Base-by-base conservation (phyloP, 495 filamentous ascomycete species). In the Friedmanniomyces endolithicus region DNA sequence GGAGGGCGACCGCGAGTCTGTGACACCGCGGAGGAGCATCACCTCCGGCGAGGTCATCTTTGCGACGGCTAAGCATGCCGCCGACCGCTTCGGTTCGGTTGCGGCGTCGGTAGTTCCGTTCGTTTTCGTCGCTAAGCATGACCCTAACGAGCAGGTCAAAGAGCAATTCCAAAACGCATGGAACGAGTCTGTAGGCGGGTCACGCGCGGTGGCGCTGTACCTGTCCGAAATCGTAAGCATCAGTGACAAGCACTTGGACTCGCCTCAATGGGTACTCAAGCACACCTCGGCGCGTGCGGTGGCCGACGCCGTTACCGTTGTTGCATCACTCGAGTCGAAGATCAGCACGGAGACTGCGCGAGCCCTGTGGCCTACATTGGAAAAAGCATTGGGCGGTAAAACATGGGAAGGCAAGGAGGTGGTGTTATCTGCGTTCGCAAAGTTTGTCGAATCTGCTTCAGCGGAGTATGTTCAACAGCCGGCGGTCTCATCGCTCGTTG, bases 341-440 rank as follows among this genome's bases (percentile, higher is more conserved):
- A 65, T 63, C 24, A 53, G 59, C 11, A 49, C 61, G 40, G 56
- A 60, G 23, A 41, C 56, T 7, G 59, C 49, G 0, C 72, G 77
- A 61, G 71, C 74, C 11, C 63, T 95, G 19, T 98, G 88, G 88
- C 87, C 87, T 0, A 78, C 82, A 0, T 72, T 94, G 22, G 86
- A 95, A 41, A 85, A 82, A 63, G 82, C 88, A 1, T 64, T 95
- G 49, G 74, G 77, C 16, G 83, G 94, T 20, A 96, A 94, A 70
- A 94, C 88, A 4, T 98, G 94, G 78, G 81, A 86, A 11, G 88
- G 88, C 9, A 98, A 98, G 69, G 92, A 96, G 67, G 82, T 79
- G 53, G 81, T 97, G 46, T 71, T 97, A n/a, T 75, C 81, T 53
- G 84, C 86, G n/a, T 84, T 94, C 66, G 83, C 87, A 12, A 79